Evolutionary conservation across 2,329 filamentous ascomycete species (phyloP).

Genomic region (Coniosporium tulheliwenetii): DNA sequence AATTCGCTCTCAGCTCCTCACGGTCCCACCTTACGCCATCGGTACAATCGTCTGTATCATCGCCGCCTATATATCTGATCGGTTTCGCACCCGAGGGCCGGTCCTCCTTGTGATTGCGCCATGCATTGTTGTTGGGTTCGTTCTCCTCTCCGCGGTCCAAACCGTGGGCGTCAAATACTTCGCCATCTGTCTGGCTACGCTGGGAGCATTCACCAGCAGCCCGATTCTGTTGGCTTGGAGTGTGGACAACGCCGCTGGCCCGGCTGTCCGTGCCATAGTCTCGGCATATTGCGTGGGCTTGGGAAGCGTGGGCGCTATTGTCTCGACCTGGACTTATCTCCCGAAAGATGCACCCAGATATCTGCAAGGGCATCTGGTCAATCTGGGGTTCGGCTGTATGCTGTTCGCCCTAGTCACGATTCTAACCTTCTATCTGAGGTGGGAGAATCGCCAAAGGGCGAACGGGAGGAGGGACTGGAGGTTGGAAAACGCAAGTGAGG

Average conservation of each 20-base stretch:
- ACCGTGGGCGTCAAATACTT: slow-evolving; percentile 17
- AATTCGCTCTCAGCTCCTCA: slow-evolving; percentile 18
- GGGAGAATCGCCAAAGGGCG: slow-evolving; percentile 26
- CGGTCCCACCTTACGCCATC: slow-evolving; percentile 14
- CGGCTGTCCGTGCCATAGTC: no score
- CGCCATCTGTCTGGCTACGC: slow-evolving; percentile 19
- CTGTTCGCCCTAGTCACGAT: slow-evolving; percentile 18
- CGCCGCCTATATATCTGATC: slow-evolving; percentile 17
- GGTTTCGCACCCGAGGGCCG: slow-evolving; percentile 16
- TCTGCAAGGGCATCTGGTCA: slow-evolving; percentile 24
- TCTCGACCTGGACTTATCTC: slow-evolving; percentile 29
- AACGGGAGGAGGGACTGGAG: slow-evolving; percentile 21
- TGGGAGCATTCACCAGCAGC: slow-evolving; percentile 13
- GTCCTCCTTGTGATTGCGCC: slow-evolving; percentile 14
- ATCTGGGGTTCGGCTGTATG: slow-evolving; percentile 14
- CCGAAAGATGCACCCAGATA: slow-evolving; percentile 24
- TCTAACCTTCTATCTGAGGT: slow-evolving; percentile 20
- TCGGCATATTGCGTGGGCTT: slow-evolving; percentile 3
- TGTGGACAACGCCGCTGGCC: slow-evolving; percentile 15
- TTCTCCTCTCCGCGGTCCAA: slow-evolving; percentile 18
- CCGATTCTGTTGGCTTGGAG: slow-evolving; percentile 18
- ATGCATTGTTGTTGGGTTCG: slow-evolving; percentile 18
- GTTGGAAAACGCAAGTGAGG: slow-evolving; percentile 14
- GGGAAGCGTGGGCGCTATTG: slow-evolving; percentile 27
- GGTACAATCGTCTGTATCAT: slow-evolving; percentile 14